These are phyloP conservation scores for Grosmannia huntii DNA, from an alignment of 2,329 filamentous ascomycete genomes.

Conservation along the genomic window DNA sequence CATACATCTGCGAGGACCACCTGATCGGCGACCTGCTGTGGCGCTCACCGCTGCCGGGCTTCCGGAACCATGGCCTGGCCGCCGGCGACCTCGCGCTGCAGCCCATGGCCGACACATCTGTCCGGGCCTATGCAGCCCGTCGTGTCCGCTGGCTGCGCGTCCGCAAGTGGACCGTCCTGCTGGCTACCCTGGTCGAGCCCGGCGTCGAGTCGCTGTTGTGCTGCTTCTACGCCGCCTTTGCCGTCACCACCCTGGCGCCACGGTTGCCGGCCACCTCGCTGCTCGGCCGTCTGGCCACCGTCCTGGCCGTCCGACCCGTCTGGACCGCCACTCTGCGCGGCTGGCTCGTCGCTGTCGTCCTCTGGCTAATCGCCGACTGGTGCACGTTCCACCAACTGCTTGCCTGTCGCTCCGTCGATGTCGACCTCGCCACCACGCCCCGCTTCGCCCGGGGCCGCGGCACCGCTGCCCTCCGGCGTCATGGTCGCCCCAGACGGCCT, in stretches of 20 bases:
- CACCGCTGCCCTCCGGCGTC: slow-evolving; percentile 24
- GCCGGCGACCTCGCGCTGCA: slow-evolving; percentile 83
- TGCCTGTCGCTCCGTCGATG: slow-evolving; percentile 54
- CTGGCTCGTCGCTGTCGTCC: slow-evolving; percentile 51
- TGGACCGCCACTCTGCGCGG: slow-evolving; percentile 53
- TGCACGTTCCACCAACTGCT: slow-evolving; percentile 63
- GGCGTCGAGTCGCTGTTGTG: slow-evolving; percentile 83
- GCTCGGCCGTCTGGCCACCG: slow-evolving; percentile 34
- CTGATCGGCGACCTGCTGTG: slow-evolving; percentile 87
- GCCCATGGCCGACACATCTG: slow-evolving; percentile 71
- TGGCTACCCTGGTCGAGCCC: slow-evolving; percentile 83
- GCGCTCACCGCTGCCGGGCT: slow-evolving; percentile 51
- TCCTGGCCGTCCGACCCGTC: slow-evolving; percentile 38
- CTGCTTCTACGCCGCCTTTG: slow-evolving; percentile 67
- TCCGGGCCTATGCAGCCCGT: slow-evolving; percentile 64
- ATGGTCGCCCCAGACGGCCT: slow-evolving; percentile 34
- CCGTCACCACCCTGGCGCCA: slow-evolving; percentile 51
- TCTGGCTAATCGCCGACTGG: slow-evolving; percentile 70
- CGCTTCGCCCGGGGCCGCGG: slow-evolving; percentile 41
- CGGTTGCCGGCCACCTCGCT: slow-evolving; percentile 24
- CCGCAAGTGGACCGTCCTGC: slow-evolving; percentile 82
- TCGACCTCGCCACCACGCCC: slow-evolving; percentile 51
- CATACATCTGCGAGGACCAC: slow-evolving; percentile 97
- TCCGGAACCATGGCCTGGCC: slow-evolving; percentile 68
- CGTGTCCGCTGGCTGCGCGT: slow-evolving; percentile 85